phyloP scores from a whole-genome alignment of 2,329 filamentous ascomycete genomes.

The Nigrospora oryzae region DNA sequence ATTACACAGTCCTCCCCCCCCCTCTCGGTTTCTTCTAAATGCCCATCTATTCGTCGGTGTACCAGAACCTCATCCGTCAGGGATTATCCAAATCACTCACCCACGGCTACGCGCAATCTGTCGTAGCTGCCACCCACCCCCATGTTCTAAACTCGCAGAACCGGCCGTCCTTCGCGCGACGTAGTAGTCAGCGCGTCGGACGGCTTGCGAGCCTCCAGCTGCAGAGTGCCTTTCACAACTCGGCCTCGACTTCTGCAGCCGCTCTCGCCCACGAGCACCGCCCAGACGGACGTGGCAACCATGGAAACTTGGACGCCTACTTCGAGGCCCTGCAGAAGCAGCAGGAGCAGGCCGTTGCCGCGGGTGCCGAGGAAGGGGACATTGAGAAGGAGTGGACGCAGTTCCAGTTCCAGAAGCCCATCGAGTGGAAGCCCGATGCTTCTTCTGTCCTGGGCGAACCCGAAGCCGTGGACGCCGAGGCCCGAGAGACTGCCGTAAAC shows the following conservation, averaged over 20 bases:
- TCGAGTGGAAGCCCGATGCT: conserved; percentile 73
- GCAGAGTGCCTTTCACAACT: conserved; percentile 67
- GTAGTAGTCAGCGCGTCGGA: conserved; percentile 44
- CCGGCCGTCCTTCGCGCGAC: conserved; percentile 53
- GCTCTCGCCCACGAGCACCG: conserved; percentile 47
- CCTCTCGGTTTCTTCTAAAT: conserved; percentile 75
- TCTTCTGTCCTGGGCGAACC: conserved; percentile 47
- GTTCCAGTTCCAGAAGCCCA: conserved; percentile 78
- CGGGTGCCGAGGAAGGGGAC: conserved; percentile 29
- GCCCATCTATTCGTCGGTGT: conserved; percentile 64
- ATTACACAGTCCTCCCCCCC: conserved; percentile 42
- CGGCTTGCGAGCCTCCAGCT: conserved; percentile 57
- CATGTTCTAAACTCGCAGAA: conserved; percentile 68
- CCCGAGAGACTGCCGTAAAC: conserved; percentile 16
- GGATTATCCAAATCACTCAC: conserved; percentile 95
- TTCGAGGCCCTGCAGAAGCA: conserved; percentile 80
- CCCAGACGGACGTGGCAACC: conserved; percentile 37
- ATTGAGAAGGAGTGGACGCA: conserved; percentile 81
- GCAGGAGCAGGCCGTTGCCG: conserved; percentile 39
- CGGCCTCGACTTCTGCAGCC: conserved; percentile 38
- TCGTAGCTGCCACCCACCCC: conserved; percentile 86
- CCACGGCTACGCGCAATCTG: conserved; percentile 95
- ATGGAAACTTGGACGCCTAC: conserved; percentile 77
- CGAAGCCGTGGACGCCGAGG: conserved; percentile 41
- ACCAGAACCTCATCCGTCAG: conserved; percentile 85